These are phyloP conservation scores for Anastatica hierochuntica DNA, from an alignment of 345 rosid species.

Conservation along the genomic window DNA sequence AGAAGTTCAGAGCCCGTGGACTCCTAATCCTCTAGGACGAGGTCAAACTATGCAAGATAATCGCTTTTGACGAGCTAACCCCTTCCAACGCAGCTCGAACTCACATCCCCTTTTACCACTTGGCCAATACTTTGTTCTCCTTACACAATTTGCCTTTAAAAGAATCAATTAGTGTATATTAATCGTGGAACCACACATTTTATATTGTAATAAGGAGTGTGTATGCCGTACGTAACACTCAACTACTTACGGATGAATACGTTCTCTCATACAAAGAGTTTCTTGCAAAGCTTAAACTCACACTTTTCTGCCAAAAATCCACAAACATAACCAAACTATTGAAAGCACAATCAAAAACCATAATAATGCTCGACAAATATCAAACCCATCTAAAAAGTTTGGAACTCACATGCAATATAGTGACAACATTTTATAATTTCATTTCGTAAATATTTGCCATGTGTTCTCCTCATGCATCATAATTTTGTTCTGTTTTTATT, in stretches of 20 bases:
- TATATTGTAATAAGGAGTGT: conserved; percentile 5
- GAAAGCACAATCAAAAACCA: conserved; percentile 1
- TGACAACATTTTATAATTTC: neutral
- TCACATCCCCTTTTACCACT: too few species aligned
- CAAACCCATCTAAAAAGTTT: conserved; percentile 10
- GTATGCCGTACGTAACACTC: conserved; percentile 16
- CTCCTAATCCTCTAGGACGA: too few species aligned
- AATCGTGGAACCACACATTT: neutral
- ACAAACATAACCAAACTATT: conserved; percentile 11
- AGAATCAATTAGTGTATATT: neutral
- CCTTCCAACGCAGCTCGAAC: too few species aligned
- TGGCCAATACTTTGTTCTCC: too few species aligned
- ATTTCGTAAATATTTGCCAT: too few species aligned
- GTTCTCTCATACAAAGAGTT: conserved; percentile 9
- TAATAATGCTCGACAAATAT: conserved; percentile 8
- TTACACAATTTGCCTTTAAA: too few species aligned
- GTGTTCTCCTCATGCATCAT: conserved; percentile 11
- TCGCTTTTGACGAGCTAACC: too few species aligned
- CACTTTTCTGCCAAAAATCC: conserved; percentile 8
- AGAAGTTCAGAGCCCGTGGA: too few species aligned
- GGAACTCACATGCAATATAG: conserved; percentile 19
- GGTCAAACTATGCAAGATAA: too few species aligned
- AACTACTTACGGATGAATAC: conserved; percentile 19
- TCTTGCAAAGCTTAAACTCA: conserved; percentile 16
- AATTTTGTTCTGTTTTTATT: neutral